Evolutionary conservation across 257 asterid genomes (phyloP).

Genomic region (Solanum piurae): DNA sequence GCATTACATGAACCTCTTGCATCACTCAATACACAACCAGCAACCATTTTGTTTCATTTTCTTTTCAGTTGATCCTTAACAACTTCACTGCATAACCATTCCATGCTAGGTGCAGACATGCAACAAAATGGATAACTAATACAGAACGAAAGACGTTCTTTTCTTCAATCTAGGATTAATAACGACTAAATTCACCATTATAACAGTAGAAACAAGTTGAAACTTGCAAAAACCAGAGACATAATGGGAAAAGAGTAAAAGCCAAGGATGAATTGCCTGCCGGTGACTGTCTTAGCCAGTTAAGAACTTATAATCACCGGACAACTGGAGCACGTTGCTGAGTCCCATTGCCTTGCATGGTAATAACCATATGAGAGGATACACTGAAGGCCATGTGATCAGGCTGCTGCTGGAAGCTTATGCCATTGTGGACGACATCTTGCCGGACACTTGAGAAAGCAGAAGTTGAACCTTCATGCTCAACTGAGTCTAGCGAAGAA

Average conservation of each 20-base stretch:
- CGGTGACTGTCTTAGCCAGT: slow-evolving; percentile 7
- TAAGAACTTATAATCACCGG: slow-evolving; percentile 35
- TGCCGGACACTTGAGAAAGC: slow-evolving; percentile 5
- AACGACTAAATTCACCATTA: neutral
- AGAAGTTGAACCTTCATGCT: slow-evolving; percentile 11
- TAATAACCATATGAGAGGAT: slow-evolving; percentile 22
- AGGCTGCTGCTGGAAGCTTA: slow-evolving; percentile 15
- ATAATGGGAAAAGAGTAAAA: slow-evolving; percentile 24
- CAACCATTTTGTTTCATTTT: neutral
- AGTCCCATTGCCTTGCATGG: slow-evolving; percentile 33
- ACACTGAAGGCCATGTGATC: slow-evolving; percentile 19
- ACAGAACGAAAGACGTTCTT: neutral
- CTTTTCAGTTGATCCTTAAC: neutral
- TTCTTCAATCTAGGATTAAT: neutral
- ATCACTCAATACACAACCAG: neutral
- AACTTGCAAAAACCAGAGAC: neutral
- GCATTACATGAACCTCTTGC: neutral
- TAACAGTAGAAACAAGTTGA: neutral
- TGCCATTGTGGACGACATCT: slow-evolving; percentile 5
- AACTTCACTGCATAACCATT: neutral
- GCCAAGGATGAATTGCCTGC: slow-evolving; percentile 99
- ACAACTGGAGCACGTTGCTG: slow-evolving; percentile 47
- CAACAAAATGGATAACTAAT: neutral
- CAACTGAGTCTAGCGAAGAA: slow-evolving; percentile 1
- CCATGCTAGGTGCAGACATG: neutral